Evolutionary conservation across 208 protist species (phyloP).

Genomic region (Leishmania guyanensis): DNA sequence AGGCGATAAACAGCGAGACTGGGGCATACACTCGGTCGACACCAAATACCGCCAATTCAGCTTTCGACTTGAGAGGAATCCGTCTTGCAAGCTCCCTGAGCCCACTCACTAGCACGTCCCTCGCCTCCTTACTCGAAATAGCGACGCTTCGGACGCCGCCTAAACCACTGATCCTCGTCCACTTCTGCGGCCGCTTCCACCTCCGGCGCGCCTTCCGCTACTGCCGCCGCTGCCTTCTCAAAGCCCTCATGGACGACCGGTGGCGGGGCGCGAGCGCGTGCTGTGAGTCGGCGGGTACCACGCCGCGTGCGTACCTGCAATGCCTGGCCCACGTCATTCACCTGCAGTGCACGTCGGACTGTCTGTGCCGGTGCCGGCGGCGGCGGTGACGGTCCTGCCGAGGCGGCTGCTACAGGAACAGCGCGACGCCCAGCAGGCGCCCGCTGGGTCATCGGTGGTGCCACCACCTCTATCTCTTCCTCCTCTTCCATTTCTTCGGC

Average conservation of each 20-base stretch:
- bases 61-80: neutral
- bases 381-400: neutral
- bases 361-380: neutral
- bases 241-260: neutral
- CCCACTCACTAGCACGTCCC: neutral
- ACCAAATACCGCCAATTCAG: neutral
- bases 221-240: conserved; percentile 1
- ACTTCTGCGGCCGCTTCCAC: neutral
- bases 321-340: conserved; percentile 8
- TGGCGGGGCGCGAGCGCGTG: conserved; percentile 15
- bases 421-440: conserved; percentile 2
- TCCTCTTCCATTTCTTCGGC: neutral
- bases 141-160: conserved; percentile 43
- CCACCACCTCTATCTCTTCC: neutral
- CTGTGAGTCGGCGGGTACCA: conserved; percentile 14
- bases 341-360: neutral
- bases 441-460: neutral
- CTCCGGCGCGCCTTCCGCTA: neutral
- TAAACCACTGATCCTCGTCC: conserved; percentile 43
- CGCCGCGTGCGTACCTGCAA: conserved; percentile 24
- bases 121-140: conserved; percentile 32
- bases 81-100: neutral
- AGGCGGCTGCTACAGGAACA: conserved; percentile 1
- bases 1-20: neutral
- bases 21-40: neutral